phyloP scores from a whole-genome alignment of 2,329 filamentous ascomycete genomes.

The Gyromitra esculenta region DNA sequence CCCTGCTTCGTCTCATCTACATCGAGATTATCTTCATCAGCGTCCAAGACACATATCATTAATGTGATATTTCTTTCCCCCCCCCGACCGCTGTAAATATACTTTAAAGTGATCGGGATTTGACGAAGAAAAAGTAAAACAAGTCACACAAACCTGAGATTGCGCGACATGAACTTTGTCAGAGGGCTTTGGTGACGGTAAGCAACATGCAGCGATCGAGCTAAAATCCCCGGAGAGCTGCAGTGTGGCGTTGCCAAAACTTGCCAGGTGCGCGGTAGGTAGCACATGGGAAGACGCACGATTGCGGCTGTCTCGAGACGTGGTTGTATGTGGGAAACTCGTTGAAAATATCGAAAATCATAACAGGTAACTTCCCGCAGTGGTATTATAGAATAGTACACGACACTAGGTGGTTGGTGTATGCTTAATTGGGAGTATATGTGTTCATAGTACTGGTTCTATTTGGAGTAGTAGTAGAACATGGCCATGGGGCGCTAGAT shows the following conservation, averaged over 20 bases:
- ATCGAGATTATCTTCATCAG: background rate
- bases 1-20: background rate
- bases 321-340: background rate
- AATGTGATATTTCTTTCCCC: background rate
- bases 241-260: background rate
- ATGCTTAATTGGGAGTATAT: background rate
- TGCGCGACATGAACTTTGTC: slow-evolving; percentile 1
- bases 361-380: background rate
- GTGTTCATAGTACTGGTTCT: background rate
- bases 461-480: background rate
- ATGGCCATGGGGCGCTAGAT: background rate
- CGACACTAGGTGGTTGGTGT: background rate
- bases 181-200: background rate
- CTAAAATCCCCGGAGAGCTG: background rate
- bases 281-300: background rate
- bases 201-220: slow-evolving; percentile 16
- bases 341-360: background rate
- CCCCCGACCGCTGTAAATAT: background rate
- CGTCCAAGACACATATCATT: background rate
- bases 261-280: background rate
- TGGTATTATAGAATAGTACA: background rate
- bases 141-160: background rate
- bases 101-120: background rate
- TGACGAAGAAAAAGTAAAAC: background rate
- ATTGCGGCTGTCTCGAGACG: background rate